Evolutionary conservation across 257 asterid genomes (phyloP).

Genomic region (Rauvolfia tetraphylla): DNA sequence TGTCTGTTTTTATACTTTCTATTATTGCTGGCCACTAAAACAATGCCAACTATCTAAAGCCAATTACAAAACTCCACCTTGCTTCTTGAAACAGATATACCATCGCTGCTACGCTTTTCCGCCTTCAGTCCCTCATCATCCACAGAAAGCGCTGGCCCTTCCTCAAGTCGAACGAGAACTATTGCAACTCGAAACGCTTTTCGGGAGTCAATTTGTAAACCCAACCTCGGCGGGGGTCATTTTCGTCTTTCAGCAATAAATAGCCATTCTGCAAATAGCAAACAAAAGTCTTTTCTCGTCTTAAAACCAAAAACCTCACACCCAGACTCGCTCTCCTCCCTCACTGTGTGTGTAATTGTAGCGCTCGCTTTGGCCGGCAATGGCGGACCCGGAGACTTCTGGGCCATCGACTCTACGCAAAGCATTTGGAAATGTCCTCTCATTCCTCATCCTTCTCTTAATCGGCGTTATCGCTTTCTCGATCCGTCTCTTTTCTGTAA

Average conservation of each 20-base stretch:
- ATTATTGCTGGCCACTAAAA: neutral
- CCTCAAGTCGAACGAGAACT: neutral
- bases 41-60: conserved; percentile 11
- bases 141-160: neutral
- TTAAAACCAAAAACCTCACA: neutral
- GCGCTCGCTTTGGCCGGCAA: conserved; percentile 30
- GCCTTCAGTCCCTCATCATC: neutral
- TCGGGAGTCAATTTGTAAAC: neutral
- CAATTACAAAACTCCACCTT: conserved; percentile 11
- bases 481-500: conserved; percentile 96
- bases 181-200: neutral
- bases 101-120: neutral
- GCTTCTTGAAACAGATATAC: neutral
- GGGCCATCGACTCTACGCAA: conserved; percentile 36
- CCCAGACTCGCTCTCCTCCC: conserved; percentile 1
- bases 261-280: too few species aligned
- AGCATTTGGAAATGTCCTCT: conserved; percentile 81
- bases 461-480: conserved; percentile 95
- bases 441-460: conserved; percentile 67
- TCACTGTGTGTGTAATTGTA: neutral
- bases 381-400: conserved; percentile 40
- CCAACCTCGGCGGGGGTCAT: neutral
- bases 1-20: neutral
- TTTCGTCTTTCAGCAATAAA: neutral
- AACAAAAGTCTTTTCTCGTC: neutral